Evolutionary conservation across 306 rosid species (phyloP).

Genomic region (Vigna radiata): DNA sequence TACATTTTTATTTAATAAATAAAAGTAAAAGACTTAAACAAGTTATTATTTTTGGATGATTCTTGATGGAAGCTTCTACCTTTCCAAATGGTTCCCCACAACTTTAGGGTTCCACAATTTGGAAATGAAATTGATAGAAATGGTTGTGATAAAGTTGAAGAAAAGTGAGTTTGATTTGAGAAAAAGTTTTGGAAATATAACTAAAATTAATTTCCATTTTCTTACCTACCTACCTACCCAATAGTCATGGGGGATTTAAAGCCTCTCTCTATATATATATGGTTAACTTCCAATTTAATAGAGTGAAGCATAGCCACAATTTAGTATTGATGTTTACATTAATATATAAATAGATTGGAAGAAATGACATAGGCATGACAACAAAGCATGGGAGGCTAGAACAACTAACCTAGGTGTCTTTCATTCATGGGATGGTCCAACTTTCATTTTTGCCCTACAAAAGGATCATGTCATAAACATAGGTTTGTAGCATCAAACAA

Average conservation of each 20-base stretch:
- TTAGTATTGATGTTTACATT: not conserved
- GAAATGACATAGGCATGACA: slow-evolving; percentile 28
- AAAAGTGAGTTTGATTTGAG: not conserved
- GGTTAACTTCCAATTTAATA: not conserved
- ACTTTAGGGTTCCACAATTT: not conserved
- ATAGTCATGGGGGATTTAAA: slow-evolving; percentile 1
- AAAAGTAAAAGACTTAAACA: not conserved
- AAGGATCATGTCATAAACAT: not conserved
- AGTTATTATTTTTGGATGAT: not conserved
- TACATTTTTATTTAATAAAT: no score
- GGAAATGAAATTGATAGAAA: not conserved
- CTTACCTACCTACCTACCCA: not conserved
- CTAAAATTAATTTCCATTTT: slow-evolving; percentile 2
- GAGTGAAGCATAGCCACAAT: not conserved
- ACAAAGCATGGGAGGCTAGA: slow-evolving; percentile 26
- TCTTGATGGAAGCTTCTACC: not conserved
- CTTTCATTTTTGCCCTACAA: not conserved
- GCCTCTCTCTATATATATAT: not conserved
- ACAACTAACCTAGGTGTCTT: slow-evolving; percentile 23
- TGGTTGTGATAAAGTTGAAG: not conserved
- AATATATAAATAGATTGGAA: not conserved
- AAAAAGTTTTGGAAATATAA: not conserved
- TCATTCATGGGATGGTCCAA: slow-evolving; percentile 27
- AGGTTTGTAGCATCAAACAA: not conserved
- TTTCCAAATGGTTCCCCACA: not conserved